Conservation (phyloP, 2,329 filamentous ascomycete genomes). For the Aspergillus bombycis region DNA sequence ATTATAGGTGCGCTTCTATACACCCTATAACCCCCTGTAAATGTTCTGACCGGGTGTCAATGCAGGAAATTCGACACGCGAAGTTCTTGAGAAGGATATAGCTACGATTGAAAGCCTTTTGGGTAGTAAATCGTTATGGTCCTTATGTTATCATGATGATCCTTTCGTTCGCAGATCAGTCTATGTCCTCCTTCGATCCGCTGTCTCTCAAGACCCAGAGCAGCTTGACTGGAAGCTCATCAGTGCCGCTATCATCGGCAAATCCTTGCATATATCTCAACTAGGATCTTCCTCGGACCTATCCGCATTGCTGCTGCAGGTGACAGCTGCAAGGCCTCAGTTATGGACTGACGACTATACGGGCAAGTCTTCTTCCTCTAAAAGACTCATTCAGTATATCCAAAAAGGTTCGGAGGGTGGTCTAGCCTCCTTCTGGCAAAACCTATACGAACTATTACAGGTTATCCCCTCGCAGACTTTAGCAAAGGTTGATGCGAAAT, state of each 20-base stretch:
- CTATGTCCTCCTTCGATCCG: conserved; percentile 59
- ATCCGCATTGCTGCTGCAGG: conserved; percentile 64
- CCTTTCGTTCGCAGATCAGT: conserved; percentile 60
- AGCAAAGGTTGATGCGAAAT: conserved; percentile 29
- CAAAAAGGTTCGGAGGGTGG: conserved; percentile 84
- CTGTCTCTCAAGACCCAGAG: conserved; percentile 51
- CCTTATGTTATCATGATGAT: conserved; percentile 60
- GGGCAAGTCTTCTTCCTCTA: conserved; percentile 59
- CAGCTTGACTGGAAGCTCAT: conserved; percentile 66
- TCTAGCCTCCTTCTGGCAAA: conserved; percentile 71
- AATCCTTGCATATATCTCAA: conserved; percentile 74
- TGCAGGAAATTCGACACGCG: conserved; percentile 37
- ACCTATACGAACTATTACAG: conserved; percentile 64
- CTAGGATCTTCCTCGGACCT: conserved; percentile 73
- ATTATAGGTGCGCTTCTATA: conserved; percentile 48
- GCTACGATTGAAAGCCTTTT: conserved; percentile 69
- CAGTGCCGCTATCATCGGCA: conserved; percentile 71
- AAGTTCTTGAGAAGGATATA: conserved; percentile 63
- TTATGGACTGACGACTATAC: conserved; percentile 73
- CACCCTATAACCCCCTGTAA: neutral
- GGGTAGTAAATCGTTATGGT: conserved; percentile 63
- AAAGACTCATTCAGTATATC: conserved; percentile 70
- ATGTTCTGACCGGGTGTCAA: conserved; percentile 18
- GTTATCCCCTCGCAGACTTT: conserved; percentile 57
- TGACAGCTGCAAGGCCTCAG: conserved; percentile 68